Evolutionary conservation across 1,284 basidiomycete species (phyloP).

Genomic region (Paramarasmius palmivorus): DNA sequence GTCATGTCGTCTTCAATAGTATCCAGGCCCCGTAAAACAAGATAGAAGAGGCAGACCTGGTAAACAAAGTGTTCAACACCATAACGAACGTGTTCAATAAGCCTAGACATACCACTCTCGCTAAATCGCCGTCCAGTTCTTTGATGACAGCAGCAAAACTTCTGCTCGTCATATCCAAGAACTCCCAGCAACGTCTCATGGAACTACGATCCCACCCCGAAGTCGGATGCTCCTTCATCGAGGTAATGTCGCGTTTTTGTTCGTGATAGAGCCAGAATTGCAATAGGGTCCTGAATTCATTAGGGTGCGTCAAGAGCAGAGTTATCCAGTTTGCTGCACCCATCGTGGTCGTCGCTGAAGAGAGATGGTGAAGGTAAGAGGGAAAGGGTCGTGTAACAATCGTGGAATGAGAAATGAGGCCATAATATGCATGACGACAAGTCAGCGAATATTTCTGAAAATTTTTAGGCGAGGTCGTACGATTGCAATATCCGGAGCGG

Average conservation of each 20-base stretch:
- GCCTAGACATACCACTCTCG: slow-evolving; percentile 73
- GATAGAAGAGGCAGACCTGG: slow-evolving; percentile 93
- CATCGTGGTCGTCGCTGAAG: slow-evolving; percentile 26
- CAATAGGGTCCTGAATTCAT: slow-evolving; percentile 76
- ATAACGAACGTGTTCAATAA: slow-evolving; percentile 1
- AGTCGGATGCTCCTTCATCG: slow-evolving; percentile 64
- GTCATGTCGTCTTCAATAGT: slow-evolving; percentile 99
- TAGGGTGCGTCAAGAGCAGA: slow-evolving; percentile 71
- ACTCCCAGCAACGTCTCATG: slow-evolving; percentile 92
- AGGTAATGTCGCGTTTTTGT: slow-evolving; percentile 77
- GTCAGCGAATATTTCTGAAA: no score
- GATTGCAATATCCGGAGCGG: no score
- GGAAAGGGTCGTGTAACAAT: not conserved
- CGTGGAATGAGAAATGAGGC: no score
- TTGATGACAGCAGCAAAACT: slow-evolving; percentile 96
- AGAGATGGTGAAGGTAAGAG: not conserved
- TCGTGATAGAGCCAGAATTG: slow-evolving; percentile 84
- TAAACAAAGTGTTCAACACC: not conserved
- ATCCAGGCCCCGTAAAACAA: slow-evolving; percentile 91
- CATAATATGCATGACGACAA: no score
- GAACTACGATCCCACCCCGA: slow-evolving; percentile 82
- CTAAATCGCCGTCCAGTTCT: slow-evolving; percentile 94
- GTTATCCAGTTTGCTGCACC: slow-evolving; percentile 47
- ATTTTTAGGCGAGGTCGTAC: no score
- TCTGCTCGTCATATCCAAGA: slow-evolving; percentile 87